Evolutionary conservation across 805 yeast species (phyloP).

Genomic region (Candida krabiensis): DNA sequence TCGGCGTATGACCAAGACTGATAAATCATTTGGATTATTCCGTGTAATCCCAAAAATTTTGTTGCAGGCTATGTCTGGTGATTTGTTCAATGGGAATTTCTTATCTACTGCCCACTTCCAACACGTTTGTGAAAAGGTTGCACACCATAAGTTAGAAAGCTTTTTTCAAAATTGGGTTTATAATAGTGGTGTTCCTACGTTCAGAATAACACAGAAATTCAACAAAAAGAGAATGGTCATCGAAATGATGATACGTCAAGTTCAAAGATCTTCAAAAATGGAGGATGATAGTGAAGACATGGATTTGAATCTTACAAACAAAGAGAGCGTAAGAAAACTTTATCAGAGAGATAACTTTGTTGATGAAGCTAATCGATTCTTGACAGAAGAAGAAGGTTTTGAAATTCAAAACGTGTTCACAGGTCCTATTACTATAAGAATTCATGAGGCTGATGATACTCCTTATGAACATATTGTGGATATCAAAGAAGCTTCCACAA

Average conservation of each 20-base stretch:
- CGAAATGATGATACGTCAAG: conserved; percentile 92
- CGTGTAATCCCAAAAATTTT: conserved; percentile 90
- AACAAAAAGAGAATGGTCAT: conserved; percentile 91
- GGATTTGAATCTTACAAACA: conserved; percentile 10
- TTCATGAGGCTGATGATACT: conserved; percentile 97
- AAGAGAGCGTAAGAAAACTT: conserved; percentile 15
- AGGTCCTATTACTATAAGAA: conserved; percentile 96
- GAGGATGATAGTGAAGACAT: conserved; percentile 20
- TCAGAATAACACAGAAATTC: conserved; percentile 86
- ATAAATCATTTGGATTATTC: conserved; percentile 86
- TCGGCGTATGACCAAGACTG: conserved; percentile 93
- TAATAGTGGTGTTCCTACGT: conserved; percentile 85
- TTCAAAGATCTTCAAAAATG: conserved; percentile 57
- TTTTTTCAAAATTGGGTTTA: conserved; percentile 94
- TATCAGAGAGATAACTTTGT: conserved; percentile 40
- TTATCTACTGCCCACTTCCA: conserved; percentile 84
- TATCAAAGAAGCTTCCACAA: conserved; percentile 78
- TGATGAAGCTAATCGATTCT: conserved; percentile 41
- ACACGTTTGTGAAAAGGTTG: conserved; percentile 92
- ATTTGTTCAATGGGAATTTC: conserved; percentile 70
- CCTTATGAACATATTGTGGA: conserved; percentile 98
- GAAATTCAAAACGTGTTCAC: conserved; percentile 57
- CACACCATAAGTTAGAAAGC: conserved; percentile 74
- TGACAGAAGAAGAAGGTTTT: conserved; percentile 44
- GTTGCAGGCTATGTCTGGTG: conserved; percentile 94